These are phyloP conservation scores for Lachnellula suecica DNA, from an alignment of 2,329 filamentous ascomycete genomes.

Conservation along the genomic window DNA sequence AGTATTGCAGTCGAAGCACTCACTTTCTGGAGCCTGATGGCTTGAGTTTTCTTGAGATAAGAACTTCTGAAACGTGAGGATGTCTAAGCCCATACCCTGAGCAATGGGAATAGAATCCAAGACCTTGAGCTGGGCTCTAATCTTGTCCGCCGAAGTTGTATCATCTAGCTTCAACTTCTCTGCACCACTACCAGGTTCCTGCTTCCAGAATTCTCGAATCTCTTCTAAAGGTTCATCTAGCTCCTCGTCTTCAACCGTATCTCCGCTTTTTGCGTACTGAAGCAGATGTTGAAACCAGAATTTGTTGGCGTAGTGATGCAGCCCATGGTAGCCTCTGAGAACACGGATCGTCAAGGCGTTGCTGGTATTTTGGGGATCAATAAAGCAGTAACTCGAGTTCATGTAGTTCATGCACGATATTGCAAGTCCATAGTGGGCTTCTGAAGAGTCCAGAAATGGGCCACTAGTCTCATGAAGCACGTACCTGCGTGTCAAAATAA, in stretches of 20 bases:
- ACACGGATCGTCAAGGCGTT: background rate
- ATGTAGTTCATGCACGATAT: slow-evolving; percentile 12
- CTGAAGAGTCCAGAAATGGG: slow-evolving; percentile 4
- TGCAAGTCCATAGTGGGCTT: slow-evolving; percentile 13
- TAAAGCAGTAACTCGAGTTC: slow-evolving; percentile 5
- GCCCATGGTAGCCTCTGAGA: slow-evolving; percentile 13
- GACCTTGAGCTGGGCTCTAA: slow-evolving; percentile 1
- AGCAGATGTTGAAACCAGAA: slow-evolving; percentile 18
- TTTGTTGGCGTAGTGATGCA: slow-evolving; percentile 16
- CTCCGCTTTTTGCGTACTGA: slow-evolving; percentile 10
- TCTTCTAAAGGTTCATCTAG: slow-evolving; percentile 1
- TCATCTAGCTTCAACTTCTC: slow-evolving; percentile 7
- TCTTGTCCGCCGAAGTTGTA: slow-evolving; percentile 7
- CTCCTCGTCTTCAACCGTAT: slow-evolving; percentile 2
- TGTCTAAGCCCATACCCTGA: slow-evolving; percentile 8
- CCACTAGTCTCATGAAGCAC: slow-evolving; percentile 10
- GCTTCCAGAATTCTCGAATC: slow-evolving; percentile 8
- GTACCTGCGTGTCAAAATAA: slow-evolving; percentile 4
- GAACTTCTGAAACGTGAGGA: slow-evolving; percentile 11
- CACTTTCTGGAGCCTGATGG: slow-evolving; percentile 5
- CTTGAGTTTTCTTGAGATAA: slow-evolving; percentile 9
- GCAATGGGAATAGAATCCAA: background rate
- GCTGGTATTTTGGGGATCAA: background rate
- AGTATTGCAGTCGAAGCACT: background rate
- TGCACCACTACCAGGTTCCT: slow-evolving; percentile 1